Conservation (phyloP, 257 asterid species). For the Solanum pennellii region DNA sequence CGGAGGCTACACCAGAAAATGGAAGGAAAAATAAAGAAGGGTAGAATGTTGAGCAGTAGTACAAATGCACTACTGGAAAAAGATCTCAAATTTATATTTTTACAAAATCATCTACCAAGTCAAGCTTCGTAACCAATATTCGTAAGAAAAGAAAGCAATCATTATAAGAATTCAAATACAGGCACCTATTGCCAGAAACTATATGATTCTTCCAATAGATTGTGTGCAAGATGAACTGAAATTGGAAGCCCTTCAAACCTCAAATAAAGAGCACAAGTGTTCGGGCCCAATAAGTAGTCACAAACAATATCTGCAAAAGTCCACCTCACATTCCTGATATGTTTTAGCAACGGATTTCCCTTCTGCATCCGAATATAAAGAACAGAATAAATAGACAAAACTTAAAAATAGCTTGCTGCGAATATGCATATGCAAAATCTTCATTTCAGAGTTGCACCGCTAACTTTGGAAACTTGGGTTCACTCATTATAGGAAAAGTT, state of each 20-base stretch:
- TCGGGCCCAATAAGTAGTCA: slow-evolving; percentile 77
- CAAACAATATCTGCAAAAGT: slow-evolving; percentile 70
- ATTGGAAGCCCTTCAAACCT: slow-evolving; percentile 36
- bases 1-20: slow-evolving; percentile 56
- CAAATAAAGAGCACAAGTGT: slow-evolving; percentile 75
- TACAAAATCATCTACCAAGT: background rate
- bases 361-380: slow-evolving; percentile 41
- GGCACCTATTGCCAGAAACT: background rate
- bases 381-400: background rate
- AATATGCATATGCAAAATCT: background rate
- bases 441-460: background rate
- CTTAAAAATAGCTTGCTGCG: background rate
- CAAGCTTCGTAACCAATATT: background rate
- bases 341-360: slow-evolving; percentile 93
- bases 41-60: background rate
- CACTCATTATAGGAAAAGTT: background rate
- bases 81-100: background rate
- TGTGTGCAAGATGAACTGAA: background rate
- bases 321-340: slow-evolving; percentile 90
- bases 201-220: background rate
- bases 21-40: background rate
- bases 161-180: background rate
- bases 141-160: background rate
- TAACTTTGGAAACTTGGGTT: background rate
- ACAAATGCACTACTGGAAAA: background rate